Conservation (phyloP, 805 yeast genomes). For the Yarrowia sp. region DNA sequence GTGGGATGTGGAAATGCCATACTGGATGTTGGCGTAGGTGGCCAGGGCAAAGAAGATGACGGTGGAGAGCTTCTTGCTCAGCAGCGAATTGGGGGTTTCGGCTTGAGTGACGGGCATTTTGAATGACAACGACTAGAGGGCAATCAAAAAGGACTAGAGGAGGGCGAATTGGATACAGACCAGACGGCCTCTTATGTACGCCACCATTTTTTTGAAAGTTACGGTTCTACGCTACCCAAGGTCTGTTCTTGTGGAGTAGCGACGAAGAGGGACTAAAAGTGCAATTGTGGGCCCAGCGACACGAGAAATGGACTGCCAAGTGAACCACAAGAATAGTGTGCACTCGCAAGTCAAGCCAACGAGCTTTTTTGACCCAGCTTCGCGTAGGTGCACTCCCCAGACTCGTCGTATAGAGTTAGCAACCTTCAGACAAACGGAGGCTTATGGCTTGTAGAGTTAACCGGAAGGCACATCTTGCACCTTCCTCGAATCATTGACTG, state of each 20-base stretch:
- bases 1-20: constrained; percentile 26
- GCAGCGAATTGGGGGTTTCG: constrained; percentile 32
- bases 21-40: constrained; percentile 37
- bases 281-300: constrained; percentile 1
- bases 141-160: neutral
- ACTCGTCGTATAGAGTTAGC: constrained; percentile 15
- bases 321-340: neutral
- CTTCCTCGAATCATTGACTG: constrained; percentile 31
- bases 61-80: constrained; percentile 36
- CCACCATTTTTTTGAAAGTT: constrained; percentile 29
- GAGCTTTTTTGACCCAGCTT: neutral
- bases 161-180: neutral
- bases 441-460: neutral
- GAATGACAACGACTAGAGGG: neutral
- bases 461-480: constrained; percentile 2
- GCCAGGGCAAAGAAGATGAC: constrained; percentile 34
- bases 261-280: neutral
- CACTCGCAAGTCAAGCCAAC: neutral
- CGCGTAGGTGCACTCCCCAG: constrained; percentile 9
- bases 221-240: constrained; percentile 25
- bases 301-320: neutral
- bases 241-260: constrained; percentile 23
- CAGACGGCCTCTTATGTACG: constrained; percentile 28
- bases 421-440: constrained; percentile 28
- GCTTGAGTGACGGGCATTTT: constrained; percentile 37